Evolutionary conservation across 179 eudicot genomes (phyloP).

Genomic region (Sideroxylon spinosum): DNA sequence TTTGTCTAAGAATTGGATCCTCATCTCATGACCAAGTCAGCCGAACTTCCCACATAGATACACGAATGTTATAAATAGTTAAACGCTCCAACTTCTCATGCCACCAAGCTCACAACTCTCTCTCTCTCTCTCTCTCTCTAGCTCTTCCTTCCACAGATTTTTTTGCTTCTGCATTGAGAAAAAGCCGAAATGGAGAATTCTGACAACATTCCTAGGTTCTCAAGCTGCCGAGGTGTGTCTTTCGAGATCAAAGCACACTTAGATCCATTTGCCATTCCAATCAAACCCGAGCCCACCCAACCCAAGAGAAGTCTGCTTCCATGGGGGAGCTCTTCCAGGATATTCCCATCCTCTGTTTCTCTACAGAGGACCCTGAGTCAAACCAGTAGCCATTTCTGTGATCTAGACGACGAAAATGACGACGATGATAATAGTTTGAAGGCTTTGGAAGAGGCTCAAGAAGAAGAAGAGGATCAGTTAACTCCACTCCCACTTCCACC

Average conservation of each 20-base stretch:
- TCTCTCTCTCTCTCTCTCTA: background rate
- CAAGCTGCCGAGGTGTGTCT: constrained; percentile 46
- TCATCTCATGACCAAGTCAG: too few species aligned
- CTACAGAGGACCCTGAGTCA: constrained; percentile 24
- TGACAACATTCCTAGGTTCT: constrained; percentile 20
- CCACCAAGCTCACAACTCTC: too few species aligned
- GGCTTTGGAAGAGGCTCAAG: constrained; percentile 26
- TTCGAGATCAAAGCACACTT: constrained; percentile 42
- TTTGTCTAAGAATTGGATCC: too few species aligned
- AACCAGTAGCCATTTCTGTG: constrained; percentile 47
- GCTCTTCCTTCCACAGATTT: too few species aligned
- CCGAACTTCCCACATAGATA: too few species aligned
- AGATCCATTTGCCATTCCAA: constrained; percentile 34
- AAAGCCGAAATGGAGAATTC: constrained; percentile 18
- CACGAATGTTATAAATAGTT: too few species aligned
- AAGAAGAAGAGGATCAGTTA: background rate
- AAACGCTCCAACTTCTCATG: too few species aligned
- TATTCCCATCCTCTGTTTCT: constrained; percentile 19
- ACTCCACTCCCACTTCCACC: constrained; percentile 11
- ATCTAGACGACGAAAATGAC: constrained; percentile 24
- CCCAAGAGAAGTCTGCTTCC: constrained; percentile 23
- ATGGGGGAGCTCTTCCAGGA: constrained; percentile 25
- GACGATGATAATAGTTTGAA: constrained; percentile 11
- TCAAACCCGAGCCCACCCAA: background rate
- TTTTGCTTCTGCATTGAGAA: background rate